Base-by-base conservation (phyloP, 2,329 filamentous ascomycete species). In the Neopestalotiopsis sp. region DNA sequence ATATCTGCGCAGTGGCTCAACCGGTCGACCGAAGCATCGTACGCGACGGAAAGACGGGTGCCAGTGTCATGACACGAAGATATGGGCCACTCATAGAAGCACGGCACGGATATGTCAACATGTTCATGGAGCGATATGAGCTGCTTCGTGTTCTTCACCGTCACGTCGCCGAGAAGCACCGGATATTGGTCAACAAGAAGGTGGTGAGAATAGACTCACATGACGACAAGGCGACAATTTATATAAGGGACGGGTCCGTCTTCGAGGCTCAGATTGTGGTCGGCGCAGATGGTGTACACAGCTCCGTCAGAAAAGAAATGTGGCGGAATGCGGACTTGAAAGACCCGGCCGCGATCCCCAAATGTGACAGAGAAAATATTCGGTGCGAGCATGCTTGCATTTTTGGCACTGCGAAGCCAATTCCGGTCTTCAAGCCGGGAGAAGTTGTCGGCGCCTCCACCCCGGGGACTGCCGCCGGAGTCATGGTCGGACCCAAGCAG, bases 311-410 rank as follows among this genome's bases (percentile, higher is more conserved):
- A 10, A 59, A 24, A 17, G 57, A 59, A 24, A 30, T 59, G 57
- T 59, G 38, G 60, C 57, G 57, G 9, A 59, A 59, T 24, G 57
- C 57, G 28, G 57, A 59, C 30, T 20, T 30, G 12, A 59, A 24
- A 2, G 57, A 59, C n/a, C 57, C 57, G 7, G 24, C 28, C 10
- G 42, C 63, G 17, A 66, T 66, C 4, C 42, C 63, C 9, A 56
- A 49, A 6, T 56, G 42, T 17, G 63, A 66, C 45, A 66, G 52
- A 45, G 42, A 32, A n/a, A 32, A 56, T 4, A 38, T 59, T 6
- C 49, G 28, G 10, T 66, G 52, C 24, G 65, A 66, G 34, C 52
- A 66, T 42, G 65, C 65, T 9, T 66, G 65, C 52, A 57, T 66
- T 13, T 66, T 59, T 20, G 65, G 65, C 30, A 66, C 52, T 14